Conservation (phyloP, 129 eudicot species). For the Heracleum sosnowskyi region DNA sequence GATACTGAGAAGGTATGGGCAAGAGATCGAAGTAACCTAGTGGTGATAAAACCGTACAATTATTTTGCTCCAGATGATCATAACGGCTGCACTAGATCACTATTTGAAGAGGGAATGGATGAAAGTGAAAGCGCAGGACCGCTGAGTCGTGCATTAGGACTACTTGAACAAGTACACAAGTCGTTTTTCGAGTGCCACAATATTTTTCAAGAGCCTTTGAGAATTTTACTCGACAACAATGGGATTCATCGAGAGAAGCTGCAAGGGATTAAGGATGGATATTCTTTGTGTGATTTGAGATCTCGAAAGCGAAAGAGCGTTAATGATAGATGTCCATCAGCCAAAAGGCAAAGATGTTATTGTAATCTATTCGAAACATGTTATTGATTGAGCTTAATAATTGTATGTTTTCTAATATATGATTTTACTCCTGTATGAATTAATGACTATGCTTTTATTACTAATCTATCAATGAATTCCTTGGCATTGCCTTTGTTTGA, state of each 20-base stretch:
- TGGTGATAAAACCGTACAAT: neutral
- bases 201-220: neutral
- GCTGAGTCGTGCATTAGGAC: neutral
- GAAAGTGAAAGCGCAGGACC: neutral
- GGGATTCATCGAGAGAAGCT: neutral
- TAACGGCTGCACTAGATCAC: neutral
- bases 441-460: too few species aligned
- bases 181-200: neutral
- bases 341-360: neutral
- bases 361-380: too few species aligned
- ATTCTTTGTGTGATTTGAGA: neutral
- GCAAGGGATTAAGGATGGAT: neutral
- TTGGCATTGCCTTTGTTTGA: constrained; percentile 43
- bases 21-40: neutral
- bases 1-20: constrained; percentile 37
- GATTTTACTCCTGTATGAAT: too few species aligned
- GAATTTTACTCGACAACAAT: neutral
- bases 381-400: too few species aligned
- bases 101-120: neutral
- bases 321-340: neutral
- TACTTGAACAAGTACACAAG: neutral
- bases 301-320: neutral
- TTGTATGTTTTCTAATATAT: too few species aligned
- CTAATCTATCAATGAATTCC: too few species aligned
- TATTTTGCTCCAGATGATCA: neutral